Evolutionary conservation across 2,329 filamentous ascomycete species (phyloP).

Genomic region (Trichoderma koningiopsis): DNA sequence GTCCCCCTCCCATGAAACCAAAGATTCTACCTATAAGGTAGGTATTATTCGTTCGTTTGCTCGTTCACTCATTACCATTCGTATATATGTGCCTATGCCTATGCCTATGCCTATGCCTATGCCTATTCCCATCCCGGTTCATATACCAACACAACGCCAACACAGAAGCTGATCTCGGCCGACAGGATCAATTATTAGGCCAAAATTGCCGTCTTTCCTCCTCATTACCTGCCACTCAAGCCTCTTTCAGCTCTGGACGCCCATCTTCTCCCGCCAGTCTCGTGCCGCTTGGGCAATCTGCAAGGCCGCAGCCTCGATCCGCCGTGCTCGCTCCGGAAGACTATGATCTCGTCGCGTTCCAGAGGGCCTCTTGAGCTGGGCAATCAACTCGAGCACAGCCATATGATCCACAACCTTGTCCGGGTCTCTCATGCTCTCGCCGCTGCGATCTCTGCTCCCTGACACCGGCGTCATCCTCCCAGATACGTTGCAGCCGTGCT

Average conservation of each 20-base stretch:
- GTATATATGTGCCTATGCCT: conserved; percentile 2
- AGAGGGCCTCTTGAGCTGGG: conserved; percentile 30
- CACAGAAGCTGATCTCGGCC: conserved; percentile 21
- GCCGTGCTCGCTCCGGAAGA: conserved; percentile 30
- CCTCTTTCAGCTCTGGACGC: conserved; percentile 18
- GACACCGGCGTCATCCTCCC: conserved; percentile 27
- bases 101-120: not conserved
- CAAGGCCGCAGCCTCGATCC: conserved; percentile 34
- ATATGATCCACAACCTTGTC: conserved; percentile 33
- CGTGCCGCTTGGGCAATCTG: conserved; percentile 34
- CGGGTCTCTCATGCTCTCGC: conserved; percentile 28
- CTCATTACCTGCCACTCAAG: conserved; percentile 9
- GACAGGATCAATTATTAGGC: conserved; percentile 18
- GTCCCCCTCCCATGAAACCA: not conserved
- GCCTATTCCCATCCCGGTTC: not conserved
- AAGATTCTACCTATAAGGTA: not conserved
- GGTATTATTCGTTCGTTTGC: not conserved
- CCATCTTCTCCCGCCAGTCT: conserved; percentile 33
- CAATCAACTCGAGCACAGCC: conserved; percentile 36
- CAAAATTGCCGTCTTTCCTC: not conserved
- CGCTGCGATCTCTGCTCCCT: conserved; percentile 13
- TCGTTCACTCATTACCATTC: conserved; percentile 25
- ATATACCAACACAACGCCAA: conserved; percentile 4
- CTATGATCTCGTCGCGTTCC: conserved; percentile 29
- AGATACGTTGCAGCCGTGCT: conserved; percentile 22